These are phyloP conservation scores for Coemansia sp. DNA, from an alignment of 192 early-diverging fungal species.

Conservation along the genomic window DNA sequence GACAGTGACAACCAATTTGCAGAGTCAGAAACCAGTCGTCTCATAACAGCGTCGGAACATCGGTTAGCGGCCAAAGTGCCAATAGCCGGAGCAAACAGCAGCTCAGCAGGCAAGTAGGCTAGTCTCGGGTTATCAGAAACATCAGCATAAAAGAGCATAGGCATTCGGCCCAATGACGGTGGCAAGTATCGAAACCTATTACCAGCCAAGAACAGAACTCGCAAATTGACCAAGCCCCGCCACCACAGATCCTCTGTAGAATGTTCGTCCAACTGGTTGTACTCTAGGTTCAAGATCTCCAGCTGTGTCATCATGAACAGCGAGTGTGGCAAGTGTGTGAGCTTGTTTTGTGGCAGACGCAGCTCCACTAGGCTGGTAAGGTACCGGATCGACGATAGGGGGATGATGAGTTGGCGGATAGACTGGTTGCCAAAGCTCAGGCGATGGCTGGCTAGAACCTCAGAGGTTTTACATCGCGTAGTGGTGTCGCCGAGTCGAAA, in stretches of 20 bases:
- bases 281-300: slow-evolving; percentile 50
- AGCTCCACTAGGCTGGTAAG: slow-evolving; percentile 39
- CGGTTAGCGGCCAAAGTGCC: slow-evolving; percentile 38
- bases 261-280: slow-evolving; percentile 34
- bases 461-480: slow-evolving; percentile 19
- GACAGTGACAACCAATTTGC: not conserved
- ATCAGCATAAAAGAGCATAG: slow-evolving; percentile 45
- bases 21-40: not conserved
- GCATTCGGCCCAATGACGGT: slow-evolving; percentile 33
- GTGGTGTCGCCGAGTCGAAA: slow-evolving; percentile 2
- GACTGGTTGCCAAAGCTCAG: slow-evolving; percentile 49
- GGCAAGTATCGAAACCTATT: slow-evolving; percentile 40
- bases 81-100: slow-evolving; percentile 27
- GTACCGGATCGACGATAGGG: slow-evolving; percentile 20
- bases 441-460: slow-evolving; percentile 41
- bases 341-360: slow-evolving; percentile 51
- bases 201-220: slow-evolving; percentile 40
- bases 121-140: slow-evolving; percentile 39
- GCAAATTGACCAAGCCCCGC: slow-evolving; percentile 22
- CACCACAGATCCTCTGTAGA: slow-evolving; percentile 19
- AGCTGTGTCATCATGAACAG: slow-evolving; percentile 42
- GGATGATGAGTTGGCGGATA: slow-evolving; percentile 29
- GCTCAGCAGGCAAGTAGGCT: slow-evolving; percentile 27
- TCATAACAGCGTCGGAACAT: slow-evolving; percentile 12
- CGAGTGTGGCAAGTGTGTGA: slow-evolving; percentile 23